Base-by-base conservation (phyloP, 768 basidiomycete genomes). In the Gautieria morchelliformis region DNA sequence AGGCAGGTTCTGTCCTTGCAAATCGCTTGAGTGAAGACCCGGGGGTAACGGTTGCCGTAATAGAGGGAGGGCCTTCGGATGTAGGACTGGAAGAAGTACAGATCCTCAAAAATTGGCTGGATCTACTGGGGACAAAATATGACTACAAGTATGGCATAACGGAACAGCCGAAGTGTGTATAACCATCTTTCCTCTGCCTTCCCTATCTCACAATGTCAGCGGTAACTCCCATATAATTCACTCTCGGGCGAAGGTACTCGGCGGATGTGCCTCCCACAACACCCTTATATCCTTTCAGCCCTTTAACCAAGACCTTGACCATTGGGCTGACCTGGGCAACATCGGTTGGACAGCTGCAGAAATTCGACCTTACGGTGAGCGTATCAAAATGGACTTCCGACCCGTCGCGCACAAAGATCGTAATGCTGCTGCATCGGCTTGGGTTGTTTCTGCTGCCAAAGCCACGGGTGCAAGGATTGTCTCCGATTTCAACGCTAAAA, bases 21-120 rank as follows among this genome's bases (percentile, higher is more conserved):
- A 60, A 58, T 37, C 41, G 61, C 6, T 45, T 64, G 9, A 60
- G 54, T 22, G 63, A 58, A 39, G 47, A 64, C 46, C 46, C 56
- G 14, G 19, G 24, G 5, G 32, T 39, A 39, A 52, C 35, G 9
- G 63, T 64, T 0, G 49, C 63, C 10, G 30, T 64, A 4, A 53
- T 64, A 24, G 64, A 64, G 41, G 64, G 63, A 32, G 64, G 64
- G 5, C 53, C 48, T 9, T 49, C 48, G 6, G 48, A 49, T n/a
- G 24, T 49, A 30, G 48, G 48, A 30, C 24, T 49, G 48, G 32
- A 49, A 49, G 27, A 49, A 11, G 48, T 49, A 24, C 22, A 49
- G 27, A 20, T 49, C 14, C 32, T 49, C 15, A 49, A 33, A 12
- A 33, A 49, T 20, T 49, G 48, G 48, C 1, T 49, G 14, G 7